A percentile compares a stretch with the other conserved stretches of the same genome.
phyloP scores from a whole-genome alignment of 768 basidiomycete genomes.

The Pholiota microspora region DNA sequence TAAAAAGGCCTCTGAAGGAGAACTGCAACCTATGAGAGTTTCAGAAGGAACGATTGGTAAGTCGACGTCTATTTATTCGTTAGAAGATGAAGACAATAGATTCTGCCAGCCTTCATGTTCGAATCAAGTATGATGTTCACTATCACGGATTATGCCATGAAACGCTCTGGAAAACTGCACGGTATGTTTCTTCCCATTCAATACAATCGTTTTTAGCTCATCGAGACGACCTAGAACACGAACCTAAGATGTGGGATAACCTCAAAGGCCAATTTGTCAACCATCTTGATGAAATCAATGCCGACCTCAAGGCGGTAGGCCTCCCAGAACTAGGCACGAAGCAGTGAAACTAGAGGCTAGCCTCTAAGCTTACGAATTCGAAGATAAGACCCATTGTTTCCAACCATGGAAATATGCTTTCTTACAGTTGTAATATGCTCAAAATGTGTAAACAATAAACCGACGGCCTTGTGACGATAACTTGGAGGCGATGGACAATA shows the following conservation, averaged over 20 bases:
- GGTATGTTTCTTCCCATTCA: slow-evolving; percentile 30
- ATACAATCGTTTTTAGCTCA: not conserved
- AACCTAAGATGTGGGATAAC: slow-evolving; percentile 67
- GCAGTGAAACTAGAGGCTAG: too few species aligned
- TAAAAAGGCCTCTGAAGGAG: slow-evolving; percentile 52
- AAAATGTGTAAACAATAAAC: too few species aligned
- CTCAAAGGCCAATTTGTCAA: slow-evolving; percentile 57
- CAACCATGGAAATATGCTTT: too few species aligned
- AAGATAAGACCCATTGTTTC: too few species aligned
- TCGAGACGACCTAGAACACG: slow-evolving; percentile 40
- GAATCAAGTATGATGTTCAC: slow-evolving; percentile 63
- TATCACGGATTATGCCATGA: slow-evolving; percentile 63
- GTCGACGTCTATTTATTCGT: slow-evolving; percentile 10
- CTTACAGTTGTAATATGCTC: too few species aligned
- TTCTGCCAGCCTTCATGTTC: slow-evolving; percentile 54
- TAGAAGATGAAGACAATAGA: not conserved
- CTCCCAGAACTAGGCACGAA: slow-evolving; percentile 28
- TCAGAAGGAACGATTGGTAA: slow-evolving; percentile 53
- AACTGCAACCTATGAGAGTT: slow-evolving; percentile 48
- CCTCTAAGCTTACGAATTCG: too few species aligned
- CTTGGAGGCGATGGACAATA: too few species aligned
- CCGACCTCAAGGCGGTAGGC: slow-evolving; percentile 40
- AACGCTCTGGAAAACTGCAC: slow-evolving; percentile 56
- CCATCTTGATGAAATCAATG: slow-evolving; percentile 55
- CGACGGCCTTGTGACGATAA: too few species aligned